Percentiles rank a stretch among this genome's conserved stretches.
Evolutionary conservation across 2,329 filamentous ascomycete species (phyloP).

Genomic region (Huntiella bhutanensis): DNA sequence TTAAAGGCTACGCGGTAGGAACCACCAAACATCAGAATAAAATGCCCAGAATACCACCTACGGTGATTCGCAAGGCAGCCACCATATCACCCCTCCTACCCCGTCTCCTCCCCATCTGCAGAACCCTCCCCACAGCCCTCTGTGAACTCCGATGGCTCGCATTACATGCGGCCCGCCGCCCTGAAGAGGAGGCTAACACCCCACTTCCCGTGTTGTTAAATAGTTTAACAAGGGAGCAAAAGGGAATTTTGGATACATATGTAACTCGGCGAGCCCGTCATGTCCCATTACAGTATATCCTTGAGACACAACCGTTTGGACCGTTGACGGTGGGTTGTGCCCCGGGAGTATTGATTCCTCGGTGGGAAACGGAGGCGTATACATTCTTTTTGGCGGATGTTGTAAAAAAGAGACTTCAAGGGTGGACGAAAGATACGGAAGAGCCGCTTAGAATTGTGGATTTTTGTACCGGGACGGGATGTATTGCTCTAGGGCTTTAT

Average conservation of each 20-base stretch:
- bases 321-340: conserved; percentile 58
- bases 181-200: conserved; percentile 12
- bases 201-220: neutral
- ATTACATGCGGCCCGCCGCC: conserved; percentile 30
- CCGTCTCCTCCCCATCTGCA: conserved; percentile 42
- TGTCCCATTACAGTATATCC: conserved; percentile 71
- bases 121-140: conserved; percentile 40
- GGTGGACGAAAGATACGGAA: neutral
- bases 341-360: conserved; percentile 68
- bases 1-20: too few relatives aligned
- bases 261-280: conserved; percentile 22
- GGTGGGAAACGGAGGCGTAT: conserved; percentile 58
- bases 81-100: conserved; percentile 36
- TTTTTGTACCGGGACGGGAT: conserved; percentile 79
- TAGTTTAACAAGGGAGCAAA: neutral
- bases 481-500: conserved; percentile 63
- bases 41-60: conserved; percentile 46
- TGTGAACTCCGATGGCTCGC: conserved; percentile 58
- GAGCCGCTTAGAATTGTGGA: conserved; percentile 48
- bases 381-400: conserved; percentile 34
- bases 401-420: conserved; percentile 15
- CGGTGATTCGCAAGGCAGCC: conserved; percentile 34
- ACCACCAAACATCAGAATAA: neutral
- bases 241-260: neutral
- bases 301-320: conserved; percentile 80